Percentiles rank a stretch among this genome's conserved stretches.
Evolutionary conservation across 2,329 filamentous ascomycete species (phyloP).

Genomic region (Diplodia mutila): DNA sequence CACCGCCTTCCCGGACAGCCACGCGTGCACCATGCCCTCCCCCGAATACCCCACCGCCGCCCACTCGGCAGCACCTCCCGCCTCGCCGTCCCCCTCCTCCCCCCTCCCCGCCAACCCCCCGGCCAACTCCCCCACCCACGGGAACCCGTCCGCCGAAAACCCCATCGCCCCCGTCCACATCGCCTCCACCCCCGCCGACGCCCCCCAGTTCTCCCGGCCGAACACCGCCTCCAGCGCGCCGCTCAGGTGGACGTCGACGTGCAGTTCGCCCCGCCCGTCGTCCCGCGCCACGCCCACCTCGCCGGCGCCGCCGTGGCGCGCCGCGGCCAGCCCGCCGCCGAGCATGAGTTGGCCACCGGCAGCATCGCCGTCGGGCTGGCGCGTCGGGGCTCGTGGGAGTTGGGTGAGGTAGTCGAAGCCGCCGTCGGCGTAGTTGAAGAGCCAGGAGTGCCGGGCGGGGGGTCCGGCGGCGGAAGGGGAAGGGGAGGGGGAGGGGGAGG

Average conservation of each 20-base stretch:
- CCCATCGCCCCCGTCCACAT: slow-evolving; percentile 58
- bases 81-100: slow-evolving; percentile 34
- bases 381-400: slow-evolving; percentile 9
- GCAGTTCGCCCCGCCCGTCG: slow-evolving; percentile 7
- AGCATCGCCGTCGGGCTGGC: slow-evolving; percentile 25
- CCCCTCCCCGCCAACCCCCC: slow-evolving; percentile 37
- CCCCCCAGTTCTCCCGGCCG: slow-evolving; percentile 27
- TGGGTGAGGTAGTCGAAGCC: slow-evolving; percentile 30
- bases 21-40: slow-evolving; percentile 31
- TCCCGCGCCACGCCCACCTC: slow-evolving; percentile 29
- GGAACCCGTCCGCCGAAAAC: slow-evolving; percentile 53
- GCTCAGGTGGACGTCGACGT: slow-evolving; percentile 27
- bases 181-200: slow-evolving; percentile 37
- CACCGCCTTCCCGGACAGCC: slow-evolving; percentile 29
- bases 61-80: slow-evolving; percentile 33
- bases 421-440: slow-evolving; percentile 37
- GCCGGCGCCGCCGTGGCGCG: slow-evolving; percentile 28
- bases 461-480: slow-evolving; percentile 41
- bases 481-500: slow-evolving; percentile 55
- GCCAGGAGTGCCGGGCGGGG: slow-evolving; percentile 53
- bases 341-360: no score
- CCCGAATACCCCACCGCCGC: slow-evolving; percentile 28
- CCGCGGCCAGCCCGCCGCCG: slow-evolving; percentile 29
- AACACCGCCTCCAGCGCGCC: slow-evolving; percentile 29
- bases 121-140: slow-evolving; percentile 54